Base-by-base conservation (phyloP, 176 grass and related monocot species). In the Cocos nucifera region DNA sequence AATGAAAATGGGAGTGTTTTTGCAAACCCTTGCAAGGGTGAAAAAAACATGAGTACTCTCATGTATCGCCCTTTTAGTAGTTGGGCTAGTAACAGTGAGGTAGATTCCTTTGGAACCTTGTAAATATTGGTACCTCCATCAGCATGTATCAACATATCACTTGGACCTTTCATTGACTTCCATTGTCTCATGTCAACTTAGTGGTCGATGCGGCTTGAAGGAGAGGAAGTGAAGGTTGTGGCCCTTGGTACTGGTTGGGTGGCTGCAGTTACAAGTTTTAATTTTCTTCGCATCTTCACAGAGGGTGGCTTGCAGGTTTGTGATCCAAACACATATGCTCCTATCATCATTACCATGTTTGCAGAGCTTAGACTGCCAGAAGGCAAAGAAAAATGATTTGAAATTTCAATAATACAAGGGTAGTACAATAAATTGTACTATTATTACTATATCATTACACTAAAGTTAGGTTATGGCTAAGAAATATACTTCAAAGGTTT, bases 181-280 rank as follows among this genome's bases (percentile, higher is more conserved):
- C 16, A 12, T 61, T 57, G 56, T 64, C 58, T 9, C 49, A 65
- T 80, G 25, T 75, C 51, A 57, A 63, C 56, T 20, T 64, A 96
- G 92, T 96, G 92, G 92, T 96, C 87, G 75, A 96, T 96, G 92
- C 84, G 92, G 62, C 87, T 96, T 73, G 92, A 96, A 66, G 78
- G 72, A 23, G 92, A 96, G 65, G 92, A 96, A 82, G 80, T 90
- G 64, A 96, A 88, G 58, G 78, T 73, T 66, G 87, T 96, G 25
- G 78, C 92, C 22, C 62, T 96, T 58, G 92, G 87, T 70, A 64
- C 70, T 62, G 78, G 78, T 64, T 96, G 92, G 92, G 87, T 96
- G 72, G 87, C 92, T 73, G 80, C 86, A 59, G 59, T 87, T 50
- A 90, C 83, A 52, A 90, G 58, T 65, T 83, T 80, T 76, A 90